phyloP scores from a whole-genome alignment of 306 rosid species.

The Mimosa bimucronata region DNA sequence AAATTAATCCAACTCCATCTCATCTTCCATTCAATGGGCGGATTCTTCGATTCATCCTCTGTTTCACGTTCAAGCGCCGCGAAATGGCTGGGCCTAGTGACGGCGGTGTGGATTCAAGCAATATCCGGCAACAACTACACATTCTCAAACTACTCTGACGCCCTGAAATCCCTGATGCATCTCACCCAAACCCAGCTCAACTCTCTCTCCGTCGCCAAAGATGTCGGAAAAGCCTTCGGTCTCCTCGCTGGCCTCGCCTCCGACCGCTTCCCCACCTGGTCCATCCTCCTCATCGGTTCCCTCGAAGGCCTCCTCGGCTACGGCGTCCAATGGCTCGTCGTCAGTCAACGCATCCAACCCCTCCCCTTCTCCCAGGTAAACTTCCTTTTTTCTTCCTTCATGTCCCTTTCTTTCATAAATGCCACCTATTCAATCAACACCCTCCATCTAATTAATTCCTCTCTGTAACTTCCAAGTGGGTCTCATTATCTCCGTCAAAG shows the following conservation, averaged over 20 bases:
- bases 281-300: constrained; percentile 63
- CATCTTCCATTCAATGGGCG: constrained; percentile 48
- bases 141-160: constrained; percentile 85
- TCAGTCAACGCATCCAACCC: constrained; percentile 61
- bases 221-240: constrained; percentile 69
- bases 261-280: constrained; percentile 60
- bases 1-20: not conserved
- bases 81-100: constrained; percentile 85
- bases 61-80: constrained; percentile 32
- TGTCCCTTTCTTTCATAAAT: no score
- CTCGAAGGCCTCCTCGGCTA: constrained; percentile 68
- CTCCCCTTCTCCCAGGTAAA: constrained; percentile 88
- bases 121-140: constrained; percentile 98
- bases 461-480: no score
- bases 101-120: constrained; percentile 88
- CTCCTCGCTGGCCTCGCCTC: constrained; percentile 68
- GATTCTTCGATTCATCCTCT: constrained; percentile 8
- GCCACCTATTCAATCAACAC: not conserved
- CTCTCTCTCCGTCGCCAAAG: constrained; percentile 70
- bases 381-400: no score
- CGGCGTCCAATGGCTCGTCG: constrained; percentile 80
- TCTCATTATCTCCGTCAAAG: no score
- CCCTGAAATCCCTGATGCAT: constrained; percentile 80
- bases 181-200: constrained; percentile 71
- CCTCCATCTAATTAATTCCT: not conserved